These are phyloP conservation scores for Chalciporus piperatus DNA, from an alignment of 768 basidiomycete species.

Conservation along the genomic window DNA sequence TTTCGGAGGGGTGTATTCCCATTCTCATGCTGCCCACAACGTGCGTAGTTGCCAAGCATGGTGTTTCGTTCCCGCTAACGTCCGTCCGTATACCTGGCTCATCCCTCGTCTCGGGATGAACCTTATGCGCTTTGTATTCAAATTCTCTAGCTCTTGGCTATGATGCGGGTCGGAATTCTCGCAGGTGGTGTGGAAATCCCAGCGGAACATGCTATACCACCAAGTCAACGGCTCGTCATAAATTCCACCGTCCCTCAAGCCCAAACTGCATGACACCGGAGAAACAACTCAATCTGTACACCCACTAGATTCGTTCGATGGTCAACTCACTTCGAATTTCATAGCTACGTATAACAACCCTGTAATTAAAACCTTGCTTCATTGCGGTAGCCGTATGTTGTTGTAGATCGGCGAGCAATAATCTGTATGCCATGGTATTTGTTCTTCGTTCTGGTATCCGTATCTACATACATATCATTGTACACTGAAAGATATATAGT, in stretches of 20 bases:
- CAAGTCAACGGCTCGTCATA: slow-evolving; percentile 40
- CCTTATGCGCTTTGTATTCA: not conserved
- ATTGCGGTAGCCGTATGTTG: not conserved
- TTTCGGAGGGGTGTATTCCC: slow-evolving; percentile 80
- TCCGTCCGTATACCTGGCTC: not conserved
- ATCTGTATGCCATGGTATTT: slow-evolving; percentile 1
- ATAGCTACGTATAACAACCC: slow-evolving; percentile 1
- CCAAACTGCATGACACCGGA: not conserved
- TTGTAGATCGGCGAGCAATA: not conserved
- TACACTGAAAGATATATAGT: not conserved
- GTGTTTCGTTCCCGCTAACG: slow-evolving; percentile 1
- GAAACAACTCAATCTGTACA: not conserved
- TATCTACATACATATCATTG: slow-evolving; percentile 1
- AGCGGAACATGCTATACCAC: slow-evolving; percentile 43
- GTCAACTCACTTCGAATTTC: not conserved
- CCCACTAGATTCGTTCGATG: slow-evolving; percentile 15
- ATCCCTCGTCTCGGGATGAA: not conserved
- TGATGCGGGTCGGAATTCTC: slow-evolving; percentile 73
- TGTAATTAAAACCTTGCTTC: slow-evolving; percentile 5
- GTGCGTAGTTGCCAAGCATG: slow-evolving; percentile 36
- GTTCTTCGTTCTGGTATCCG: slow-evolving; percentile 5
- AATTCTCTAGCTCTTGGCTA: slow-evolving; percentile 53
- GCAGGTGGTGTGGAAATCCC: slow-evolving; percentile 60
- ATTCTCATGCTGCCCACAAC: slow-evolving; percentile 82
- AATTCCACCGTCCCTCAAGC: slow-evolving; percentile 8